Base-by-base conservation (phyloP, 2,329 filamentous ascomycete species). In the Phaeosphaeria sp. region DNA sequence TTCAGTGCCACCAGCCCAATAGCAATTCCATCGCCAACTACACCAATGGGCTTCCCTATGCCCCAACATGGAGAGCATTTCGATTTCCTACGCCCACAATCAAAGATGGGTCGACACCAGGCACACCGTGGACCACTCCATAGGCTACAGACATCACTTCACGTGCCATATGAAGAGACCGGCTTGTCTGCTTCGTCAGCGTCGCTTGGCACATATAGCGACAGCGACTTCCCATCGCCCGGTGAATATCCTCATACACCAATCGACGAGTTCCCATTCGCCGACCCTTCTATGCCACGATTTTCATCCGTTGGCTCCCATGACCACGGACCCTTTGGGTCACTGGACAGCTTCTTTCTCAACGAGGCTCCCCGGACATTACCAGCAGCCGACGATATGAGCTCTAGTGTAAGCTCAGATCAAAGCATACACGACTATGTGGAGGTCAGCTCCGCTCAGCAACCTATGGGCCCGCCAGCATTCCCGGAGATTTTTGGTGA, bases 161-260 rank as follows among this genome's bases (percentile, higher is more conserved):
- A 75, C 17, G 63, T 74, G 17, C 74, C 76, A 17, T 80, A 75
- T 55, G 79, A 81, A 48, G 78, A 79, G 13, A 69, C 72, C 40
- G 73, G 74, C 13, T 68, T 80, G 40, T 82, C 81, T 22, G 75
- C 77, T 20, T 82, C 81, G 4, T 79, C 78, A 7, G 78, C 78
- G 49, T 81, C 81, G 6, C 67, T 81, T 21, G 78, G 78, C 50
- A 81, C 80, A 17, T 83, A 79, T 64, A 78, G 79, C 53, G 80
- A 82, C 56, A 79, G 79, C 53, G 81, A 82, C 58, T 82, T 79
- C 56, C 77, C 78, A 30, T 81, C 80, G 20, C 81, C 81, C 13
- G 68, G 77, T 57, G 81, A 83, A 55, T 82, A 77, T 55, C 79
- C 81, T 18, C 76, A 78, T 11, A 82, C 81, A 18, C 79, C 81